phyloP scores from a whole-genome alignment of 2,329 filamentous ascomycete genomes.

The Aureobasidium subglaciale region DNA sequence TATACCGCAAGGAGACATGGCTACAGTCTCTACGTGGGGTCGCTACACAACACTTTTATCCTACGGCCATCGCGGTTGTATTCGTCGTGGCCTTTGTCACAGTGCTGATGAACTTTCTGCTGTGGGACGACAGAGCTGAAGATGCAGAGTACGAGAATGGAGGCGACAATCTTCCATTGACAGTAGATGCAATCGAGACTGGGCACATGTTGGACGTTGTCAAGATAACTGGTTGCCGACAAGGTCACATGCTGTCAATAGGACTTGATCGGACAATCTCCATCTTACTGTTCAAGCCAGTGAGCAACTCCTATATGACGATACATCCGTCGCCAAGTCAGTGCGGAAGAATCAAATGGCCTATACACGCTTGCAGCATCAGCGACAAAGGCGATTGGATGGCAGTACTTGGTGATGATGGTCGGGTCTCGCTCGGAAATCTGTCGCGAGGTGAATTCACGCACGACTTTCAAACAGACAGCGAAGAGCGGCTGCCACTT shows the following conservation, averaged over 20 bases:
- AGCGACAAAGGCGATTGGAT: slow-evolving; percentile 59
- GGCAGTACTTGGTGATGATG: slow-evolving; percentile 55
- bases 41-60: slow-evolving; percentile 59
- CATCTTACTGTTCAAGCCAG: slow-evolving; percentile 2
- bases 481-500: slow-evolving; percentile 52
- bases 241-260: slow-evolving; percentile 61
- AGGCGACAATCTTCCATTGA: slow-evolving; percentile 47
- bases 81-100: slow-evolving; percentile 58
- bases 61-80: slow-evolving; percentile 57
- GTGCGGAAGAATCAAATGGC: slow-evolving; percentile 25
- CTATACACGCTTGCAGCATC: slow-evolving; percentile 51
- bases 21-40: slow-evolving; percentile 44
- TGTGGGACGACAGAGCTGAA: slow-evolving; percentile 55
- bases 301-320: slow-evolving; percentile 13
- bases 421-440: slow-evolving; percentile 57
- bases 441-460: slow-evolving; percentile 52
- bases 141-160: slow-evolving; percentile 37
- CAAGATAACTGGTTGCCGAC: slow-evolving; percentile 54
- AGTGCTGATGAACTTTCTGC: slow-evolving; percentile 65
- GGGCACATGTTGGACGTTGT: slow-evolving; percentile 61
- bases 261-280: slow-evolving; percentile 55
- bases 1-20: slow-evolving; percentile 43
- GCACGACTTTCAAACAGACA: slow-evolving; percentile 47
- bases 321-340: slow-evolving; percentile 17
- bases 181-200: slow-evolving; percentile 55